Evolutionary conservation across 169 alveolate genomes (phyloP).

Genomic region (Blepharisma undulans): DNA sequence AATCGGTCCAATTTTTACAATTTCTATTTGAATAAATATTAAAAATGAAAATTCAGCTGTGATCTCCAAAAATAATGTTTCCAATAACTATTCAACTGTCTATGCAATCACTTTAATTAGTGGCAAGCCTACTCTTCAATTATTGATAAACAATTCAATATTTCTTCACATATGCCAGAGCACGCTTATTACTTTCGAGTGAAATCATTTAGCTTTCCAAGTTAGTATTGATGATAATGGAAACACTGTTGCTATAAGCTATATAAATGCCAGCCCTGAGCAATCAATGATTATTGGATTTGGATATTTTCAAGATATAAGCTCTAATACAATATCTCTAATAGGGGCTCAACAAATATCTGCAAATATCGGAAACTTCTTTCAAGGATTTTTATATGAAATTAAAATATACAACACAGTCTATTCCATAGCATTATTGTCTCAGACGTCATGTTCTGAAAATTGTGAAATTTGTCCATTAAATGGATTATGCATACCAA

Average conservation of each 20-base stretch:
- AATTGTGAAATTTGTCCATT: background rate
- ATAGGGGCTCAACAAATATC: background rate
- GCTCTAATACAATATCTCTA: background rate
- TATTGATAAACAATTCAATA: background rate
- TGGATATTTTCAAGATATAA: background rate
- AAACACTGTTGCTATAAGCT: background rate
- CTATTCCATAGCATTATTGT: background rate
- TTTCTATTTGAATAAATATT: background rate
- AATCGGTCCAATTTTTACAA: background rate
- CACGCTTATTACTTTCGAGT: background rate
- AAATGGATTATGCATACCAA: constrained; percentile 1
- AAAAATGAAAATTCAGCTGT: background rate
- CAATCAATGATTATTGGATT: background rate
- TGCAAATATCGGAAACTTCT: background rate
- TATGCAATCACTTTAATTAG: background rate
- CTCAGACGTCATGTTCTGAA: background rate
- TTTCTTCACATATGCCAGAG: background rate
- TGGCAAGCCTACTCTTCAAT: background rate
- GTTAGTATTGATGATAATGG: background rate
- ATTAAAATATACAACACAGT: background rate
- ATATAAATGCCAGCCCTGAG: background rate
- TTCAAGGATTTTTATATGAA: background rate
- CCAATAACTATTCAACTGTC: background rate
- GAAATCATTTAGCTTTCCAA: background rate
- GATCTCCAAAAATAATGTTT: background rate